Conservation (phyloP, 805 yeast species). For the Candida ovalis region DNA sequence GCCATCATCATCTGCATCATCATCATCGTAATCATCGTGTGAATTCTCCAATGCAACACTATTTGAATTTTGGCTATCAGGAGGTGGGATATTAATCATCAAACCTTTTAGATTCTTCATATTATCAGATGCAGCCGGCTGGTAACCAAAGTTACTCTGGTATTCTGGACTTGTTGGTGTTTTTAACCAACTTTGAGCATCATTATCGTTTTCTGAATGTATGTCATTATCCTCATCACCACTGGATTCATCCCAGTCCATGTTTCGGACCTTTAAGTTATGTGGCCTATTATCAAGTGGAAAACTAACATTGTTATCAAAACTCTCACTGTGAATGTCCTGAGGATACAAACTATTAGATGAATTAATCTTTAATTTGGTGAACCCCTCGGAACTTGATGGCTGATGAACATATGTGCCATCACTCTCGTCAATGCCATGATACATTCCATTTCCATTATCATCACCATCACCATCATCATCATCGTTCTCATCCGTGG, state of each 20-base stretch:
- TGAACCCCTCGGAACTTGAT: neutral
- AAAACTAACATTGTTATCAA: neutral
- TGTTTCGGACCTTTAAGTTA: neutral
- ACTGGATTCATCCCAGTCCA: neutral
- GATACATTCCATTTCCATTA: neutral
- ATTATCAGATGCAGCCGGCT: neutral
- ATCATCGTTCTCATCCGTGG: neutral
- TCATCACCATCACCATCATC: neutral
- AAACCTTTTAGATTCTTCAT: neutral
- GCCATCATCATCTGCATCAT: constrained; percentile 25
- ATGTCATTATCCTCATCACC: neutral
- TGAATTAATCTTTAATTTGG: neutral
- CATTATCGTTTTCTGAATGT: neutral
- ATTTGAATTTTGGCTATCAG: neutral
- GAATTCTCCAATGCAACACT: constrained; percentile 5
- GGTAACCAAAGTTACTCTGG: neutral
- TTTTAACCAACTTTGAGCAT: neutral
- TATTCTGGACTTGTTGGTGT: neutral
- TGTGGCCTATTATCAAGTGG: neutral
- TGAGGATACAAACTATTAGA: neutral
- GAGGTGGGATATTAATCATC: neutral
- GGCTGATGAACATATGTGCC: neutral
- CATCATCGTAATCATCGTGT: constrained; percentile 19
- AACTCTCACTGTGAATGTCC: neutral
- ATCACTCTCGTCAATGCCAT: neutral